Evolutionary conservation across 257 asterid genomes (phyloP), one percentile per base, ranked within the genome.

Genomic region (Pogostemon cablin): DNA sequence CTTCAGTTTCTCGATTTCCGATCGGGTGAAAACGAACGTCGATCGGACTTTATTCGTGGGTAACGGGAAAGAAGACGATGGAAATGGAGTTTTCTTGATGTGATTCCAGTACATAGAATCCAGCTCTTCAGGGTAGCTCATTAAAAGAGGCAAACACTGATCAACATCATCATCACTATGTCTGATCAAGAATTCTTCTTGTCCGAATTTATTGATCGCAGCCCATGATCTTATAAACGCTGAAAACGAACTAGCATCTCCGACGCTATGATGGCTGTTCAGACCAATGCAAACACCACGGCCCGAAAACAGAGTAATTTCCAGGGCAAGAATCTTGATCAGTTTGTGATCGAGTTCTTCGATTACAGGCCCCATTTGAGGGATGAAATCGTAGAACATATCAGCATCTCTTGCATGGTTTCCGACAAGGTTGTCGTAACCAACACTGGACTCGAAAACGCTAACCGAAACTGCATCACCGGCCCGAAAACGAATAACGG

Each of bases 171-270:
- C 32, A 52, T 52, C 58, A 52, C 58, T 32, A 10, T 32, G 35
- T 35, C 4, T 52, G 58, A 6, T 52, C 35, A 50, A 50, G 34
- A n/a, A 50, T 8, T 50, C 48, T 7, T 55, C 79, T 58, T 76
- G 80, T 8, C 79, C 79, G 3, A 62, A 64, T 35, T 67, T 80
- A 60, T 56, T 56, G 4, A 71, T 59, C 2, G 70, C 39, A 64
- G 85, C 82, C 95, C 95, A 88, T 3, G 81, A 62, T 62, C 37
- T 73, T 4, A 78, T 41, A 41, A 86, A 88, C 0, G 78, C 60
- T 3, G 74, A 56, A 1, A 86, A 53, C 0, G 85, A 75, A 43
- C 63, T 73, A 1, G 81, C 88, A 43, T 85, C 93, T 6, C 85
- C 88, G 1, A 71, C 62, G 1, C 67, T 39, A 9, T 87, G 93